Base-by-base conservation (phyloP, 345 rosid species). In the Populus davidiana region DNA sequence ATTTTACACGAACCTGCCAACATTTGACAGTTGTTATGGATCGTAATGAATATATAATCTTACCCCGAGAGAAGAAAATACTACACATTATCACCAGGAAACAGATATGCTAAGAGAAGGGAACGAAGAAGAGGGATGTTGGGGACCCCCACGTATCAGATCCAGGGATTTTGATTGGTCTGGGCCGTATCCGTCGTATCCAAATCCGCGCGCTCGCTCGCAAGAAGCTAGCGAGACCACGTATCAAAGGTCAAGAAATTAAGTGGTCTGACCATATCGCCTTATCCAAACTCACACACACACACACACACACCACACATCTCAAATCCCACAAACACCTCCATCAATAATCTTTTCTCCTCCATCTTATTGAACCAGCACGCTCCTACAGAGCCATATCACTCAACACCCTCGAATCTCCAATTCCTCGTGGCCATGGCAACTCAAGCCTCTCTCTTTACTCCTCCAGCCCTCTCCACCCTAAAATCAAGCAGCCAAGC, bases 371-470 rank as follows among this genome's bases (percentile, higher is more conserved):
- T 16, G 36, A 64, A 10, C 17, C 16, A 47, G 13, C 27, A 20
- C n/a, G 20, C 17, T 10, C 16, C 41, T n/a, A 1, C 6, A 8
- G 41, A 17, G 8, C 50, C 18, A 0, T 4, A 4, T 8, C 27
- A 31, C 5, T 10, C 23, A 8, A 6, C 62, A 16, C 50, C 38
- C 33, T 27, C 33, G 8, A n/a, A 12, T 27, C 17, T 36, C 31
- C 31, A 52, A 71, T 36, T 27, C 52, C 4, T 18, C 69, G 7
- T 78, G 76, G 81, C 86, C 39, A 89, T 91, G 97, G 94, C 94
- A 84, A 82, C 92, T 61, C 94, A 89, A 86, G 87, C 94, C 36
- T 87, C 87, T 49, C 80, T 89, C 86, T 85, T 90, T 80, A 84
- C 86, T 76, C 86, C 91, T n/a, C 79, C 89, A 72, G 64, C 70